These are phyloP conservation scores for Inga leiocalycina DNA, from an alignment of 306 rosid species.

Conservation along the genomic window DNA sequence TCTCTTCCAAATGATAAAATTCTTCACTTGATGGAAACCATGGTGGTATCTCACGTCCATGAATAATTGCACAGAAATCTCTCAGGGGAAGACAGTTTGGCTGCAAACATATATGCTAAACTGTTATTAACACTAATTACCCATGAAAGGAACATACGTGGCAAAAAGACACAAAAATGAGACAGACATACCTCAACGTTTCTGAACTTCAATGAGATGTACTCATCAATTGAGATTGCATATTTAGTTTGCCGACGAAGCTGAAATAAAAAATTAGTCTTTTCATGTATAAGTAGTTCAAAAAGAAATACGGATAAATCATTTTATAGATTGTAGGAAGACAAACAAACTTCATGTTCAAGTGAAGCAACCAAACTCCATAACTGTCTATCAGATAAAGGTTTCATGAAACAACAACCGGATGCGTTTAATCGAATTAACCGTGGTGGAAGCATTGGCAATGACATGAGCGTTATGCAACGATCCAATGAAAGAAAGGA, in stretches of 20 bases:
- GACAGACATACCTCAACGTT: not conserved
- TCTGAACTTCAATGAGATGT: not conserved
- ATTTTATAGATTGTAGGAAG: not conserved
- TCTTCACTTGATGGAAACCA: not conserved
- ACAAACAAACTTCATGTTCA: not conserved
- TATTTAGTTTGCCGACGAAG: not conserved
- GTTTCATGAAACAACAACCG: not conserved
- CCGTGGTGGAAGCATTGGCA: not conserved
- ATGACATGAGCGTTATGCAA: not conserved
- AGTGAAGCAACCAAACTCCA: not conserved
- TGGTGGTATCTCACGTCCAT: not conserved
- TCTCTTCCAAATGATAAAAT: fast-evolving
- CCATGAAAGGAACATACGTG: not conserved
- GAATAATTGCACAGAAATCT: not conserved
- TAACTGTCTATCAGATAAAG: not conserved
- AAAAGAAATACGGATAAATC: not conserved
- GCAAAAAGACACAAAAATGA: not conserved
- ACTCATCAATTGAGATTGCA: not conserved
- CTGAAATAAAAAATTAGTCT: not conserved
- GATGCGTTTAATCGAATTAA: not conserved
- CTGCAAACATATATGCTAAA: not conserved
- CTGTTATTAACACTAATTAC: not conserved
- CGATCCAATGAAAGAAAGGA: not conserved
- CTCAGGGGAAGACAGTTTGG: not conserved
- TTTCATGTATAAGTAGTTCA: not conserved